Evolutionary conservation across 2,329 filamentous ascomycete species (phyloP).

Genomic region (Hymenoscyphus occultus): DNA sequence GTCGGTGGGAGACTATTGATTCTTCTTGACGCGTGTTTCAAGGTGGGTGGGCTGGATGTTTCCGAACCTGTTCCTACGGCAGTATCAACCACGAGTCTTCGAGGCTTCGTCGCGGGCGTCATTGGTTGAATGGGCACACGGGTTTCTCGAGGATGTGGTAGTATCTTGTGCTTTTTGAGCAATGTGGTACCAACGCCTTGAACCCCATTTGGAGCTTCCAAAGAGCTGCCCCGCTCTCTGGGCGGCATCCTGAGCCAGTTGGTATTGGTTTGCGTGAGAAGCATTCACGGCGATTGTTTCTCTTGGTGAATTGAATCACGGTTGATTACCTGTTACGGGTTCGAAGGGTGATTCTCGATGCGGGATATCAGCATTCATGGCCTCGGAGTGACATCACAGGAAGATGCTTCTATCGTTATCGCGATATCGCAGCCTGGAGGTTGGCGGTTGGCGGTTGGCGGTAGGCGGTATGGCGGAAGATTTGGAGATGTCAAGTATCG

Average conservation of each 20-base stretch:
- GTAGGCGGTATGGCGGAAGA: neutral
- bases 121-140: conserved; percentile 22
- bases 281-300: conserved; percentile 31
- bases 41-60: conserved; percentile 32
- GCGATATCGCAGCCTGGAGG: neutral
- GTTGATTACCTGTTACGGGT: neutral
- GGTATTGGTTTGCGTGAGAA: conserved; percentile 36
- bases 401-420: neutral
- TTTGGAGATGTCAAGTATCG: neutral
- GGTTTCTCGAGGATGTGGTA: conserved; percentile 35
- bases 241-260: conserved; percentile 37
- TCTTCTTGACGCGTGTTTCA: conserved; percentile 35
- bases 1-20: conserved; percentile 54
- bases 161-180: conserved; percentile 35
- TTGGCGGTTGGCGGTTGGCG: neutral
- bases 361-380: neutral
- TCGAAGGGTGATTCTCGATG: neutral
- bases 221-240: conserved; percentile 30
- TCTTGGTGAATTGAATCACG: neutral
- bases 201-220: conserved; percentile 30
- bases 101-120: conserved; percentile 24
- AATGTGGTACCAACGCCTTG: conserved; percentile 29
- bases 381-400: conserved; percentile 4
- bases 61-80: conserved; percentile 28
- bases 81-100: conserved; percentile 30